phyloP scores from a whole-genome alignment of 1,284 basidiomycete genomes.

The Anthracocystis walkeri region DNA sequence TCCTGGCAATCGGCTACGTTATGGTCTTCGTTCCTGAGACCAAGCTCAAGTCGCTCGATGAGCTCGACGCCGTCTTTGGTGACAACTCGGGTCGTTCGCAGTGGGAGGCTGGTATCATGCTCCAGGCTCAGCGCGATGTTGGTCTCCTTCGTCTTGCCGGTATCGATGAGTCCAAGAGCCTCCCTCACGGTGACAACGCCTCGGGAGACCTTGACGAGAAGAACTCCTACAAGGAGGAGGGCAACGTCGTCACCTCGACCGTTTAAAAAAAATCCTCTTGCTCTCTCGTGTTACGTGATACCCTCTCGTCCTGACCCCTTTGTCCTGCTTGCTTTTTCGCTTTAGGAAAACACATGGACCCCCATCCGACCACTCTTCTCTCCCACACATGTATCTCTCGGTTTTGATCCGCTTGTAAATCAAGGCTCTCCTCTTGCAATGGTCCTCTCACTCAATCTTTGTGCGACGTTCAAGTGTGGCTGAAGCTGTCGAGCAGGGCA shows the following conservation, averaged over 20 bases:
- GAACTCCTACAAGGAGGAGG: slow-evolving; percentile 32
- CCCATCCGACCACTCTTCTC: slow-evolving; percentile 5
- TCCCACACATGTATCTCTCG: slow-evolving; percentile 2
- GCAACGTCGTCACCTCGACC: slow-evolving; percentile 26
- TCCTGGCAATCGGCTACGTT: slow-evolving; percentile 74
- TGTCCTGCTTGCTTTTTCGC: too few relatives aligned
- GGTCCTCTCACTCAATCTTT: neutral
- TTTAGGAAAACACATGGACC: too few relatives aligned
- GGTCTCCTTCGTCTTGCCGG: slow-evolving; percentile 52
- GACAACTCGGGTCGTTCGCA: slow-evolving; percentile 52
- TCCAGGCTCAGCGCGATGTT: slow-evolving; percentile 51
- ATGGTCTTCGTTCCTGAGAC: slow-evolving; percentile 79
- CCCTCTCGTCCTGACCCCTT: too few relatives aligned
- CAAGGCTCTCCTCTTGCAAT: neutral
- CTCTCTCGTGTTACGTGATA: too few relatives aligned
- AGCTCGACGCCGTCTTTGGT: slow-evolving; percentile 72
- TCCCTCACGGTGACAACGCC: slow-evolving; percentile 18
- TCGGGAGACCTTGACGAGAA: slow-evolving; percentile 46
- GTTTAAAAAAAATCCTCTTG: slow-evolving; percentile 8
- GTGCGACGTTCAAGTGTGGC: neutral
- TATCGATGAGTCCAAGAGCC: slow-evolving; percentile 43
- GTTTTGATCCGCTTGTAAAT: slow-evolving; percentile 3
- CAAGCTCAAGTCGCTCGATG: slow-evolving; percentile 79
- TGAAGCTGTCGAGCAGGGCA: neutral
- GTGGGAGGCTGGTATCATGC: slow-evolving; percentile 48